A percentile compares a stretch with the other conserved stretches of the same genome.
These are phyloP conservation scores for Balamuthia mandrillaris DNA, from an alignment of 208 protist species.

Conservation along the genomic window DNA sequence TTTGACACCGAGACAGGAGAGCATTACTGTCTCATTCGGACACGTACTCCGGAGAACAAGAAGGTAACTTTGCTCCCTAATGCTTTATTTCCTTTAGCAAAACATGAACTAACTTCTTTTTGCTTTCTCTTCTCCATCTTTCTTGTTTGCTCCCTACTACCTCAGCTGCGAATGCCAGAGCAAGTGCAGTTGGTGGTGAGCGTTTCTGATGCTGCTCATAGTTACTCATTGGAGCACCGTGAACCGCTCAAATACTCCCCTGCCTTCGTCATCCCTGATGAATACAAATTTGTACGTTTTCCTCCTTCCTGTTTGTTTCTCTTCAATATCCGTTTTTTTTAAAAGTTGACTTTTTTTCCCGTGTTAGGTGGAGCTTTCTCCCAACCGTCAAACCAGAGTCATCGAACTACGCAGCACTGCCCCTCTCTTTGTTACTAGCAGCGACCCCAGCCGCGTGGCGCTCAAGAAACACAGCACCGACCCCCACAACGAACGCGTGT, in stretches of 20 bases:
- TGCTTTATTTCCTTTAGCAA: neutral
- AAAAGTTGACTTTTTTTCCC: too few species aligned
- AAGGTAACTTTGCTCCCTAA: neutral
- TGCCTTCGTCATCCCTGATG: conserved; percentile 23
- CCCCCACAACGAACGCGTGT: too few species aligned
- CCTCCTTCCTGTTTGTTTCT: too few species aligned
- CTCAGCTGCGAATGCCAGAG: conserved; percentile 6
- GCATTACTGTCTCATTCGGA: neutral
- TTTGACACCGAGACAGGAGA: neutral
- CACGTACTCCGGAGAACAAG: neutral
- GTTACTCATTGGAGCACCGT: neutral
- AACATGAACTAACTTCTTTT: too few species aligned
- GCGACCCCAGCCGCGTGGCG: too few species aligned
- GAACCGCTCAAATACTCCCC: neutral
- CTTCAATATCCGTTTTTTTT: too few species aligned
- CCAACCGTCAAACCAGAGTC: too few species aligned
- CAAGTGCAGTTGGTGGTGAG: neutral
- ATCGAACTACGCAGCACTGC: too few species aligned
- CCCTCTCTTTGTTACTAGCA: too few species aligned
- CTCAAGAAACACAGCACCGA: too few species aligned
- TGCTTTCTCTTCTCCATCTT: neutral
- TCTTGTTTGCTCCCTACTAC: neutral
- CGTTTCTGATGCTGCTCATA: conserved; percentile 8
- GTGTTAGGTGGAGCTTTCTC: too few species aligned
- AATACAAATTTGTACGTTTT: too few species aligned